A percentile compares a stretch with the other conserved stretches of the same genome.
These are phyloP conservation scores for Microcos paniculata DNA, from an alignment of 345 rosid genomes.

Conservation along the genomic window DNA sequence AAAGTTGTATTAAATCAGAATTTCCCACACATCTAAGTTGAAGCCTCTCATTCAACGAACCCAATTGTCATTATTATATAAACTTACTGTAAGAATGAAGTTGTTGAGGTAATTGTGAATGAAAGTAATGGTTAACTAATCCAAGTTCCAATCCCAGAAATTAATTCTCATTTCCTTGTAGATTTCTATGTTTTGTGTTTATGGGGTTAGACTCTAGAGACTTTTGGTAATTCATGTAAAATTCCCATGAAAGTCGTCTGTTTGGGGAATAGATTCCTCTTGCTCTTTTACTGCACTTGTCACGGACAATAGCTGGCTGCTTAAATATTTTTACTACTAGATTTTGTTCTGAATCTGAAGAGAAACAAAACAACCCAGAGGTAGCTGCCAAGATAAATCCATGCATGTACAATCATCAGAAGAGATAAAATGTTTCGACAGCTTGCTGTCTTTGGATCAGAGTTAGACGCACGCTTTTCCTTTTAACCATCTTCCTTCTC, in stretches of 20 bases:
- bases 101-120: not conserved
- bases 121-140: slow-evolving; percentile 2
- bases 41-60: not conserved
- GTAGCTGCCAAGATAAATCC: slow-evolving; percentile 10
- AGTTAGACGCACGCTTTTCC: not conserved
- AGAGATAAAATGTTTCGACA: not conserved
- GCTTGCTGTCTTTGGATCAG: not conserved
- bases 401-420: slow-evolving; percentile 9
- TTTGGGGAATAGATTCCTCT: not conserved
- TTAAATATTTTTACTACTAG: not conserved
- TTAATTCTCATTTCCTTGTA: no score
- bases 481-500: slow-evolving; percentile 7
- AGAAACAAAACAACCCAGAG: not conserved
- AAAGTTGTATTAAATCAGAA: not conserved
- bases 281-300: no score
- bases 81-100: not conserved
- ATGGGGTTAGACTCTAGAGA: not conserved
- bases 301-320: not conserved
- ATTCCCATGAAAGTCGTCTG: not conserved
- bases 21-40: not conserved
- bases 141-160: not conserved
- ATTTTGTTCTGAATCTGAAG: not conserved
- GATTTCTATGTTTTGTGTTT: not conserved
- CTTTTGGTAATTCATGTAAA: not conserved
- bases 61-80: not conserved